phyloP scores from a whole-genome alignment of 768 basidiomycete genomes.

The Termitomyces sp. region DNA sequence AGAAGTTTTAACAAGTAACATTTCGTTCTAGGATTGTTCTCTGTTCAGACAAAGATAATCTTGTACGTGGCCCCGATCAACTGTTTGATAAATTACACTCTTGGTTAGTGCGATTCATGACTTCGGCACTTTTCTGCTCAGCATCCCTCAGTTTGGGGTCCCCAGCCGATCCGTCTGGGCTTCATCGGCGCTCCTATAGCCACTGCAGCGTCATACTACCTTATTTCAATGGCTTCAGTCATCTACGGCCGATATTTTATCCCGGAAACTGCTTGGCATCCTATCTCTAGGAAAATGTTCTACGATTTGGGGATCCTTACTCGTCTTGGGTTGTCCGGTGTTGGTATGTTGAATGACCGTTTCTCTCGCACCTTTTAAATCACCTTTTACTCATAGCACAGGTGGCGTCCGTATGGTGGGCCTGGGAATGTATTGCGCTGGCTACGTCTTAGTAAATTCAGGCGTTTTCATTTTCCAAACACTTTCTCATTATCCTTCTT shows the following conservation, averaged over 20 bases:
- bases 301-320: conserved; percentile 61
- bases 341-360: conserved; percentile 39
- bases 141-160: conserved; percentile 70
- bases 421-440: neutral
- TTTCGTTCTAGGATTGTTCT: neutral
- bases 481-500: neutral
- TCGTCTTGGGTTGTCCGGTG: conserved; percentile 62
- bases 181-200: conserved; percentile 92
- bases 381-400: conserved; percentile 41
- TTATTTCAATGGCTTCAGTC: conserved; percentile 59
- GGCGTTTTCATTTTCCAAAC: too few relatives aligned
- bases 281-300: conserved; percentile 59
- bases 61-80: neutral
- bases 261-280: conserved; percentile 80
- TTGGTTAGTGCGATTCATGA: conserved; percentile 43
- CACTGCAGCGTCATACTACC: conserved; percentile 80
- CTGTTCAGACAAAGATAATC: neutral
- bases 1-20: neutral
- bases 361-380: neutral
- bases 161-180: conserved; percentile 69
- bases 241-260: conserved; percentile 58
- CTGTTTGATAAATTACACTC: conserved; percentile 60
- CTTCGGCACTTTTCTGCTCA: neutral
- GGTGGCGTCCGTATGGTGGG: conserved; percentile 24
- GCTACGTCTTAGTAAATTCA: neutral